Percentiles rank a stretch among this genome's conserved stretches.
These are phyloP conservation scores for Sicyos edulis DNA, from an alignment of 306 rosid species.

Conservation along the genomic window DNA sequence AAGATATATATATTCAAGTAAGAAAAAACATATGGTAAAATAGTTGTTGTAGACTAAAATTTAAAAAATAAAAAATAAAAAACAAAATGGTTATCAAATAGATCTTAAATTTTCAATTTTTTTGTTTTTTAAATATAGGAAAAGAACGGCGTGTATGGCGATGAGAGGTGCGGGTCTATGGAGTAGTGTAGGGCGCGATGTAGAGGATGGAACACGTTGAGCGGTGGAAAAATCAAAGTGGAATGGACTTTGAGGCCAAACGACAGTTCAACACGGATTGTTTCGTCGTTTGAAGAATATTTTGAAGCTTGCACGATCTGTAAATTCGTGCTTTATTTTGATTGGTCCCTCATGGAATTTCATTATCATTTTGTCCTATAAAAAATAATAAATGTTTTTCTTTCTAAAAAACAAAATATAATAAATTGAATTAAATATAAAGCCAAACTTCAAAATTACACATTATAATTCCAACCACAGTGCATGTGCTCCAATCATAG, in stretches of 20 bases:
- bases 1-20: no score
- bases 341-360: conserved; percentile 12
- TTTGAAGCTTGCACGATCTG: conserved; percentile 15
- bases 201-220: background rate
- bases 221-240: conserved; percentile 11
- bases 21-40: no score
- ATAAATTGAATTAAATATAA: background rate
- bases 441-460: background rate
- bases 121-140: no score
- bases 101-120: no score
- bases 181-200: background rate
- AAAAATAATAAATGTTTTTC: background rate
- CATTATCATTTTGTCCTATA: background rate
- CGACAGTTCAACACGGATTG: conserved; percentile 18
- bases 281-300: conserved; percentile 4
- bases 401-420: no score
- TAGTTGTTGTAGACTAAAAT: no score
- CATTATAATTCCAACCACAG: background rate
- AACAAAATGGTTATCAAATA: no score
- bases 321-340: conserved; percentile 8
- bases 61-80: no score
- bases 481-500: background rate
- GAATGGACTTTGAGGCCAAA: conserved; percentile 1
- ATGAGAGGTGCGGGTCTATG: background rate
- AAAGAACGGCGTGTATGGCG: conserved; percentile 8